Evolutionary conservation across 176 grass and related monocot species (phyloP), one percentile per base, ranked within the genome.

Genomic region (Pontederia paniculata): DNA sequence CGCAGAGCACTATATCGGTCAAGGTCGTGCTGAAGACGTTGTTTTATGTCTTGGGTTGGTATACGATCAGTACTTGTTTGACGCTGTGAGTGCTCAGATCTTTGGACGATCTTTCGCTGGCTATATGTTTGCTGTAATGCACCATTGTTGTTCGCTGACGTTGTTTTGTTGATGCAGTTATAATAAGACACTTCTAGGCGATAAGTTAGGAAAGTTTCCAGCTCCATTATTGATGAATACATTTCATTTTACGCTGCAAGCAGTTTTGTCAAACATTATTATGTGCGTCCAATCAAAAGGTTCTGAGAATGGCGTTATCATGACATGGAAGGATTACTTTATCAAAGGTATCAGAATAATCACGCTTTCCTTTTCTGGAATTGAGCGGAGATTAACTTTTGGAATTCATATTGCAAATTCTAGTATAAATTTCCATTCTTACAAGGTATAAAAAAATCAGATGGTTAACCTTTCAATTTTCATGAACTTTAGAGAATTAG

Each of bases 201-300:
- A 98, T 54, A 98, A 98, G 77, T 74, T 98, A 47, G 94, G 94
- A 62, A 98, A 88, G 60, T 98, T 98, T 77, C 94, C 94, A 46
- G 94, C 94, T 58, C 94, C 94, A 23, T 82, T 98, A 73, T 77
- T 98, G 48, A 98, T 98, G 94, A 98, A 98, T 79, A 88, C 87
- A 56, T 84, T 98, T 65, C 94, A 98, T 77, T 98, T 93, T 83
- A 69, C 94, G 70, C 68, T 98, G 65, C 94, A 98, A 80, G 94
- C 94, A 51, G 73, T 53, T 55, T 83, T 98, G 54, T 98, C 94
- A 44, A 98, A 91, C 66, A 79, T 88, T 65, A 79, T 91, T 51
- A 14, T 88, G 49, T 64, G 53, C 42, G 68, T 98, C 76, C 94
- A 98, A 57, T 77, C 87, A 52, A 81, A 74, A 54, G 76, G 74